Evolutionary conservation across 2,329 filamentous ascomycete genomes (phyloP).

Genomic region (Botryotinia narcissicola): DNA sequence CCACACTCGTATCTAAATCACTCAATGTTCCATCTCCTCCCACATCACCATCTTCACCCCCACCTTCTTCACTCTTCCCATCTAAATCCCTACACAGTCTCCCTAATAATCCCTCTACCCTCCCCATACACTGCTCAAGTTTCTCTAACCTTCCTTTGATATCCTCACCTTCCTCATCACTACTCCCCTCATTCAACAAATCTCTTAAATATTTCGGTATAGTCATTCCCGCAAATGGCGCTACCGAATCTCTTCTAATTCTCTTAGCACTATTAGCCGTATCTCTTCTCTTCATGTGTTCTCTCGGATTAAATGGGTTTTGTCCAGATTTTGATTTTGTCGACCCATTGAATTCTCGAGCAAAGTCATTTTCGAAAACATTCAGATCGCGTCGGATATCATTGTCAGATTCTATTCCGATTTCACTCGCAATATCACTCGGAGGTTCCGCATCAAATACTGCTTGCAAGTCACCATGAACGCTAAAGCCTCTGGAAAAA

Average conservation of each 20-base stretch:
- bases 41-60: not conserved
- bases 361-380: conserved; percentile 22
- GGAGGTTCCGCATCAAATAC: conserved; percentile 38
- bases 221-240: conserved; percentile 32
- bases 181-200: conserved; percentile 27
- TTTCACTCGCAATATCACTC: conserved; percentile 29
- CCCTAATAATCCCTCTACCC: conserved; percentile 34
- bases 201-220: conserved; percentile 28
- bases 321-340: not conserved
- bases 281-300: conserved; percentile 9
- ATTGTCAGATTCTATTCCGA: conserved; percentile 23
- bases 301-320: not conserved
- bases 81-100: conserved; percentile 31
- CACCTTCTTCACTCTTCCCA: conserved; percentile 2
- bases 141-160: conserved; percentile 28
- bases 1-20: conserved; percentile 30
- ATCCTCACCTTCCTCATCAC: conserved; percentile 27
- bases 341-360: conserved; percentile 24
- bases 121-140: conserved; percentile 30
- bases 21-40: conserved; percentile 23
- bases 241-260: conserved; percentile 32
- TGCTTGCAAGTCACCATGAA: conserved; percentile 37
- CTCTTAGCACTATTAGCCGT: not conserved
- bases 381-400: conserved; percentile 20
- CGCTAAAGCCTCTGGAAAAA: conserved; percentile 34